Base-by-base conservation (phyloP, 2,329 filamentous ascomycete species). In the Byssochlamys sp. region DNA sequence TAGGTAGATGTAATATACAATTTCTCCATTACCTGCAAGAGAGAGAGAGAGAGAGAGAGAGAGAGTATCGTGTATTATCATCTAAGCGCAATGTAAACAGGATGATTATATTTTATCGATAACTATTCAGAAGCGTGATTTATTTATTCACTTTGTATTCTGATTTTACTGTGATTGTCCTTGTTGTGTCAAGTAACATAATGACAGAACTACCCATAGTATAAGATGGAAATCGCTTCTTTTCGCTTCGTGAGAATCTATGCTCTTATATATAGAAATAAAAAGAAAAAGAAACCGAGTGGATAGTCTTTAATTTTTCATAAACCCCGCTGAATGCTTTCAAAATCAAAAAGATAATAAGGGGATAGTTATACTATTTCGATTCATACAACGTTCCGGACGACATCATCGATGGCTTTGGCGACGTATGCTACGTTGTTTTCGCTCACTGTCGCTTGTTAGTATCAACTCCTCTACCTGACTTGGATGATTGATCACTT, bases 381-480 rank as follows among this genome's bases (percentile, higher is more conserved):
- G n/a, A 33, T 52, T 59, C 58, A 68, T 57, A 63, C 66, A 53
- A 70, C 65, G 57, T 69, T 73, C 27, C 72, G 70, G 51, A 74
- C 68, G 14, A 73, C 67, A 52, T 71, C 66, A 59, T 74, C 67
- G 35, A 74, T 71, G 48, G 71, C 70, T 52, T 68, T 65, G 4
- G 73, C 73, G 14, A 75, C 71, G 61, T 75, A 74, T 29, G 60
- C 61, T 54, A 75, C 72, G 53, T 75, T 75, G 55, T 70, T 71
- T 55, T 71, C 60, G 63, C 71, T 75, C 65, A 75, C 71, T 73
- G 53, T 53, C 19, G n/a, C 52, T 57, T 51, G 58, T 57, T 50
- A 55, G 55, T 29, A 54, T 56, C 28, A 12, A 24, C 35, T 1
- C 3, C 49, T 28, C 25, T n/a, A 7, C 7, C 12, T 27, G 19